Evolutionary conservation across 306 rosid genomes (phyloP), one percentile per base, ranked within the genome.

Genomic region (Datisca glomerata): DNA sequence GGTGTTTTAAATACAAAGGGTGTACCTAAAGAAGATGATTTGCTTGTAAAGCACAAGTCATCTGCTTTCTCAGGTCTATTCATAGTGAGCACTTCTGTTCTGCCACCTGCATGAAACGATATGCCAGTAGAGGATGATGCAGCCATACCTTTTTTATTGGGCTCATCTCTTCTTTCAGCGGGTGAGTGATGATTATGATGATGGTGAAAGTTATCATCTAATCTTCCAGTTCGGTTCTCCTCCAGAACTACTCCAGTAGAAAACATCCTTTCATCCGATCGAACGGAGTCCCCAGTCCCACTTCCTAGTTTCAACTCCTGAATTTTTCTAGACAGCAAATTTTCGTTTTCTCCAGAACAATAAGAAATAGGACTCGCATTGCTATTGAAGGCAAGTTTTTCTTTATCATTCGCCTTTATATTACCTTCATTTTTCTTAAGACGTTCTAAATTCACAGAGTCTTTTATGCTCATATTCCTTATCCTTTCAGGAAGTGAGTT

Each of bases 1-100:
- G 74, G 70, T 8, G 91, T 65, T 68, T 74, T 75, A 51, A 78
- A 80, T 63, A 68, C 66, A 60, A 64, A 63, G 41, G 89, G 49
- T 24, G 56, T 43, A 4, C 62, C 67, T 10, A 54, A 29, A 49
- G 33, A 24, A 33, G 62, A 76, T 29, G 63, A 73, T 51, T 71
- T 79, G 41, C 78, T 68, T 3, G 54, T 59, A 53, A 71, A 78
- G 42, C 49, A 59, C 70, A 78, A 70, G 34, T 47, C 71, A 36
- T 60, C 71, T 39, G 45, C 50, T 42, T 21, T 65, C 31, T 31
- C 27, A 45, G 42, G 57, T 50, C 55, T 49, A 32, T 55, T 38
- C 21, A 18, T 36, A 34, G 23, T 24, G 19, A 39, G 49, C 43
- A 41, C 45, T 57, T 59, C 75, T 40, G 43, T 37, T 60, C 40